Evolutionary conservation across 495 filamentous ascomycete genomes (phyloP).

Genomic region (Sordaria brevicollis): DNA sequence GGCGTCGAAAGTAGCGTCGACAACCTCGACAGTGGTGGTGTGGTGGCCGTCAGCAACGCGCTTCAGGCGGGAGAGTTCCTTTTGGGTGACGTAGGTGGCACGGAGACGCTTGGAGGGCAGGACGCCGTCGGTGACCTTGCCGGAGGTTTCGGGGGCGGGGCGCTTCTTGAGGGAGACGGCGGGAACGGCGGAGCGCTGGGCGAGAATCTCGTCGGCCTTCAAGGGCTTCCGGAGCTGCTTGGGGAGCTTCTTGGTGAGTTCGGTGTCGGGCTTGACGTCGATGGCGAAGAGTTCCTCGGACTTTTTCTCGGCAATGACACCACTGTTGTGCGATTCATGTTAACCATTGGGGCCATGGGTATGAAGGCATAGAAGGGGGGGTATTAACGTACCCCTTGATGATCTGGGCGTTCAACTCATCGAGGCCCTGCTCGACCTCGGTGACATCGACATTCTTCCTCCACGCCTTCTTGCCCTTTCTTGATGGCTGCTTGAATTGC

Average conservation of each 20-base stretch:
- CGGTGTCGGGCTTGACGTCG: slow-evolving; percentile 47
- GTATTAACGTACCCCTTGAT: slow-evolving; percentile 69
- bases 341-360: slow-evolving; percentile 10
- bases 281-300: slow-evolving; percentile 72
- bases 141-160: slow-evolving; percentile 25
- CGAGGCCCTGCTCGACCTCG: slow-evolving; percentile 72
- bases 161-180: slow-evolving; percentile 70
- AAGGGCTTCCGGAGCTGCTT: slow-evolving; percentile 60
- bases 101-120: slow-evolving; percentile 62
- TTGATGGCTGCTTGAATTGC: slow-evolving; percentile 69
- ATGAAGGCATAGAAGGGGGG: not conserved
- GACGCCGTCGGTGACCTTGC: slow-evolving; percentile 50
- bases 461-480: slow-evolving; percentile 98
- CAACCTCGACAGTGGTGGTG: slow-evolving; percentile 41
- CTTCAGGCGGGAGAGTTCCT: slow-evolving; percentile 67
- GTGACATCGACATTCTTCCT: slow-evolving; percentile 93
- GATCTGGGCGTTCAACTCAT: slow-evolving; percentile 74
- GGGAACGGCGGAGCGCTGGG: slow-evolving; percentile 68
- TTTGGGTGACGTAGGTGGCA: slow-evolving; percentile 64
- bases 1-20: slow-evolving; percentile 58
- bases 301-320: slow-evolving; percentile 67
- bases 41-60: slow-evolving; percentile 65
- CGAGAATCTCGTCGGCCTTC: slow-evolving; percentile 84
- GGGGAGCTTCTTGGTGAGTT: slow-evolving; percentile 36
- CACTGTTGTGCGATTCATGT: slow-evolving; percentile 38